Evolutionary conservation across 164 flowering plant species (phyloP), one percentile per base, ranked within the genome.

Genomic region (Annona cherimola): DNA sequence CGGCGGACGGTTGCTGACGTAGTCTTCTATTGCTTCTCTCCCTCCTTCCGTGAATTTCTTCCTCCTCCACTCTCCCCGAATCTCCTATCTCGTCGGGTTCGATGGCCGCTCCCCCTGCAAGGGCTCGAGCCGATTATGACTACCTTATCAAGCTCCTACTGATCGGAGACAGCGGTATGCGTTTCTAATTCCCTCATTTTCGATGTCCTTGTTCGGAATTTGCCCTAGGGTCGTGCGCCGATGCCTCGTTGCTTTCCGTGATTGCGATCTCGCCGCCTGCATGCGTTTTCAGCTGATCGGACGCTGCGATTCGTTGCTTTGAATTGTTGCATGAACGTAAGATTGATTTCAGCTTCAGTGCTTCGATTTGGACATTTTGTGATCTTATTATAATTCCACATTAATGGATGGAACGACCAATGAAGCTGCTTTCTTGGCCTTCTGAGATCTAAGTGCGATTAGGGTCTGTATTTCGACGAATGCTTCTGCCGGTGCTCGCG

Each of bases 121-220:
- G 94, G 82, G 89, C 89, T 75, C 83, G 91, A 67, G 90, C 91
- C 68, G 94, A 89, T 81, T 88, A 89, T 79, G 94, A 89, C 80
- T 87, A 79, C 78, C 94, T 89, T 69, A 86, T 89, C 69, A 87
- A 89, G 75, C 89, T 89, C 42, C 90, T 89, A n/a, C 74, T 89
- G 67, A 89, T 89, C 76, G 94, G 94, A 68, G 94, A 90, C 69
- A 90, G 94, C 80, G 94, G 94, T 90, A 79, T 63, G 80, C 20
- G 57, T 2, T 63, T 63, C 61, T 18, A 1, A 43, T 60, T 4
- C 26, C 39, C 14, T 26, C 35, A 26, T 26, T 26, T 26, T 26
- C 0, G 35, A 26, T 26, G 35, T 26, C 35, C 35, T 26, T 26
- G 35, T 63, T 39, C 9, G 4, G 4, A 14, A 7, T 4, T 4